These are phyloP conservation scores for Cylindrotheca fusiformis DNA, from an alignment of 108 stramenopile genomes.

Conservation along the genomic window DNA sequence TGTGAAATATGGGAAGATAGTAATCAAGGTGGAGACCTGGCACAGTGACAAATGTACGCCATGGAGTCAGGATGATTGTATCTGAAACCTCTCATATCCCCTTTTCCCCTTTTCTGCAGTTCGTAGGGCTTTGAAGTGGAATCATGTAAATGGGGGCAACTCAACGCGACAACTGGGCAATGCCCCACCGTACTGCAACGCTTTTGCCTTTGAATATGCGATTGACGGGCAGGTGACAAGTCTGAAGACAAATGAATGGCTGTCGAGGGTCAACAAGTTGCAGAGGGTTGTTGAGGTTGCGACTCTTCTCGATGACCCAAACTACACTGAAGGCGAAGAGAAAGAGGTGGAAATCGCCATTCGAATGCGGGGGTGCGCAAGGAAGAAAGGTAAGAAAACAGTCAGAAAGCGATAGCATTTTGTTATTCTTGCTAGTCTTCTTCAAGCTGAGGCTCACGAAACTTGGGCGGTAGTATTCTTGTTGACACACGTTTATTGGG, in stretches of 20 bases:
- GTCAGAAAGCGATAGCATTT: too few relatives aligned
- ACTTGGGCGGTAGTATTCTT: too few relatives aligned
- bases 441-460: too few relatives aligned
- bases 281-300: conserved; percentile 36
- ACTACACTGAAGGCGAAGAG: conserved; percentile 17
- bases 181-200: conserved; percentile 5
- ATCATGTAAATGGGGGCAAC: neutral
- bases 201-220: conserved; percentile 53
- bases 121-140: neutral
- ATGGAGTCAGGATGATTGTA: neutral
- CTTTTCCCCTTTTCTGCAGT: neutral
- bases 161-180: neutral
- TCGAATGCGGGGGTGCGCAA: conserved; percentile 43
- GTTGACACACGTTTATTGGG: neutral
- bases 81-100: neutral
- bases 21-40: conserved; percentile 49
- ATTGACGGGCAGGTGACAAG: conserved; percentile 42
- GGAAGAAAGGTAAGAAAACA: neutral
- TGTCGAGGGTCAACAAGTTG: conserved; percentile 10
- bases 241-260: conserved; percentile 21
- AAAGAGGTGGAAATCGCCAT: conserved; percentile 55
- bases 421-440: too few relatives aligned
- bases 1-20: conserved; percentile 55
- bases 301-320: conserved; percentile 44
- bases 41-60: neutral